These are phyloP conservation scores for Rhynchospora pubera DNA, from an alignment of 176 grass and related monocot genomes.

Conservation along the genomic window DNA sequence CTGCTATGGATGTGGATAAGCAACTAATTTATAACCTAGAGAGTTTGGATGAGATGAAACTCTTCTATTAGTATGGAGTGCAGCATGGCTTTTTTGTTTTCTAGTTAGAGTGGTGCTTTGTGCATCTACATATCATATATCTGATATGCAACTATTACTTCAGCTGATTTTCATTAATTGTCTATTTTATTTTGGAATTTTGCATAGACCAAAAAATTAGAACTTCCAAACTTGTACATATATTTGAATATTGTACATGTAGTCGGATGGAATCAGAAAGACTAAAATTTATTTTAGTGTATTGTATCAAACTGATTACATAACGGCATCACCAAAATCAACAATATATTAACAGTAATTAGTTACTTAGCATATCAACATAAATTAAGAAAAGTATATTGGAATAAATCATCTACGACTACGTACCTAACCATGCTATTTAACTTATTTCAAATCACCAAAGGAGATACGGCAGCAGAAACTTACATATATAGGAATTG, in stretches of 20 bases:
- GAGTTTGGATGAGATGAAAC: slow-evolving; percentile 1
- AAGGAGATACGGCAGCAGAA: neutral
- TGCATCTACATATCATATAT: neutral
- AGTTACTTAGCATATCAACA: neutral
- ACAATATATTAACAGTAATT: too few species aligned
- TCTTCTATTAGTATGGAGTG: neutral
- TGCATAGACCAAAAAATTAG: neutral
- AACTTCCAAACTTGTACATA: too few species aligned
- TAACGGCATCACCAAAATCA: too few species aligned
- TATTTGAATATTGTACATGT: too few species aligned
- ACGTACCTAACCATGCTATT: neutral
- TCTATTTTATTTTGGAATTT: neutral
- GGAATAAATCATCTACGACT: neutral
- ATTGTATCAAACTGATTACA: too few species aligned
- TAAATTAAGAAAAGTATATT: neutral
- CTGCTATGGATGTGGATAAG: neutral
- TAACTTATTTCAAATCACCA: neutral
- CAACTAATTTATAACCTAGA: neutral
- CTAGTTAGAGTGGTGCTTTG: neutral
- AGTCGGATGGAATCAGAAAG: too few species aligned
- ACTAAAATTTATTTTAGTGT: too few species aligned
- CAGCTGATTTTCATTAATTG: neutral
- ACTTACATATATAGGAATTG: neutral
- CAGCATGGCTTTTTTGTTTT: neutral
- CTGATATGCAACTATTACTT: neutral